phyloP scores from a whole-genome alignment of 345 rosid species.

The Noccaea caerulescens region DNA sequence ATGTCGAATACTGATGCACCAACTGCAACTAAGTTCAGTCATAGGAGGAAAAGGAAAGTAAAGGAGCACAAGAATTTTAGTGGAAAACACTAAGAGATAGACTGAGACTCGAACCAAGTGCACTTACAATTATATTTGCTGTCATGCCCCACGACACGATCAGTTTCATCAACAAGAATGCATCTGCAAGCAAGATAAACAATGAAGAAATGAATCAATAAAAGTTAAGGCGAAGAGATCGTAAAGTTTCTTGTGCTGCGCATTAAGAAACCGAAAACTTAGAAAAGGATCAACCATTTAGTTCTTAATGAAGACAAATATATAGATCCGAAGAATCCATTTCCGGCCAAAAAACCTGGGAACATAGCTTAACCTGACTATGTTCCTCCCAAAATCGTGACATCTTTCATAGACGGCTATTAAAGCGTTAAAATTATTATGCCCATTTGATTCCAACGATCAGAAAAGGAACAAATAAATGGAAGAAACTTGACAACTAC shows the following conservation, averaged over 20 bases:
- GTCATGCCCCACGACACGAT: conserved; percentile 83
- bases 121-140: conserved; percentile 88
- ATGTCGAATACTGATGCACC: not conserved
- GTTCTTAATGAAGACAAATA: not conserved
- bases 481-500: conserved; percentile 3
- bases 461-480: not conserved
- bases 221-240: not conserved
- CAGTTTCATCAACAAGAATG: conserved; percentile 92
- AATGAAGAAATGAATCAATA: conserved; percentile 5
- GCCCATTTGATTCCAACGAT: conserved; percentile 1
- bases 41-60: not conserved
- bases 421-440: conserved; percentile 11
- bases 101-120: not conserved
- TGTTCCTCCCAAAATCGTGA: conserved; percentile 2
- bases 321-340: not conserved
- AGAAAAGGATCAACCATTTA: conserved; percentile 2
- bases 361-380: conserved; percentile 19
- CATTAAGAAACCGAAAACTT: not conserved
- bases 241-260: too few relatives aligned
- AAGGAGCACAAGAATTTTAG: conserved; percentile 10
- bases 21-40: not conserved
- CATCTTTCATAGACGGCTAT: conserved; percentile 4
- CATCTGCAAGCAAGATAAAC: conserved; percentile 61
- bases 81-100: not conserved
- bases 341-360: not conserved